phyloP scores from a whole-genome alignment of 306 rosid species.

The Ormosia semicastrata region DNA sequence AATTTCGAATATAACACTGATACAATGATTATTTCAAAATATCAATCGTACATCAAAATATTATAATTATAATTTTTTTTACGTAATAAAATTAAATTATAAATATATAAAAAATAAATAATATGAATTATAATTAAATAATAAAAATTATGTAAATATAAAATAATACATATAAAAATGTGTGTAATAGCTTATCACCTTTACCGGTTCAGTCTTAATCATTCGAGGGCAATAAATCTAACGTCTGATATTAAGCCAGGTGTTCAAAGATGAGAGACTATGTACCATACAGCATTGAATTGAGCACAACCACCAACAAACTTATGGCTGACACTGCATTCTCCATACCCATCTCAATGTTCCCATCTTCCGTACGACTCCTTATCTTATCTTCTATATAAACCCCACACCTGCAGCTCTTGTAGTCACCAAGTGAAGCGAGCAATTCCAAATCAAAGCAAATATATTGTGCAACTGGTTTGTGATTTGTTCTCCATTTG shows the following conservation, averaged over 20 bases:
- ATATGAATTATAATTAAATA: no score
- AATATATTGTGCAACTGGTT: background rate
- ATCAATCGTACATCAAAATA: no score
- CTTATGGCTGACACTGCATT: background rate
- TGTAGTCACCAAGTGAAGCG: background rate
- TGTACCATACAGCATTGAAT: slow-evolving; percentile 2
- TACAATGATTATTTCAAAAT: no score
- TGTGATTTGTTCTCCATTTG: background rate
- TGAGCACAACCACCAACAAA: background rate
- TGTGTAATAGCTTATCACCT: no score
- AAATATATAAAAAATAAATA: no score
- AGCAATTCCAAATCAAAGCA: background rate
- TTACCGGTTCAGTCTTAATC: no score
- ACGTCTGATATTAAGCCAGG: background rate
- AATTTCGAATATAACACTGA: no score
- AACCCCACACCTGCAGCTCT: background rate
- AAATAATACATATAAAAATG: no score
- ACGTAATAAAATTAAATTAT: no score
- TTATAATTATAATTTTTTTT: no score
- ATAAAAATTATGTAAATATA: no score
- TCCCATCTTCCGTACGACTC: background rate
- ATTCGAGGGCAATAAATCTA: no score
- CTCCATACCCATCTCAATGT: background rate
- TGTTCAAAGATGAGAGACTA: background rate
- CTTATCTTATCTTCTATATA: background rate